Conservation (phyloP, 495 filamentous ascomycete genomes). For the Penicillium desertorum region DNA sequence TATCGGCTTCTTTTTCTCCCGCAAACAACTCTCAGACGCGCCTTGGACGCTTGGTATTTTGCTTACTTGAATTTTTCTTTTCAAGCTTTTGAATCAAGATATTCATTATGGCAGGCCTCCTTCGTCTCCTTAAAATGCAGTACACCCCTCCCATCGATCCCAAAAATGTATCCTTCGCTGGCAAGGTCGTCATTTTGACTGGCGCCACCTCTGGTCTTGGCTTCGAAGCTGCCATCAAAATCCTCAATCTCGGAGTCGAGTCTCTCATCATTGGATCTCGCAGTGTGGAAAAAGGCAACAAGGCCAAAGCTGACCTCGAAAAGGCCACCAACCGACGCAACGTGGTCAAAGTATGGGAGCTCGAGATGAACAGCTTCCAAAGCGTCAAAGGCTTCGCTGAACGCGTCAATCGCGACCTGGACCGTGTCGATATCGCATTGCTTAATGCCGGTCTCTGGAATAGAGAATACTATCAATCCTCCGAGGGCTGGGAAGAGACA, state of each 20-base stretch:
- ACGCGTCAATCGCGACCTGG: constrained; percentile 38
- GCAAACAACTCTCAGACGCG: neutral
- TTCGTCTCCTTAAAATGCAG: constrained; percentile 42
- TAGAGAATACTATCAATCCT: constrained; percentile 31
- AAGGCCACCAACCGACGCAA: constrained; percentile 39
- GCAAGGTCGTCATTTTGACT: constrained; percentile 56
- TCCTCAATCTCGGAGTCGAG: constrained; percentile 44
- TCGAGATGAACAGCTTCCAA: constrained; percentile 55
- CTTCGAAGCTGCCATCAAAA: constrained; percentile 47
- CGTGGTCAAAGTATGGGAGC: constrained; percentile 51
- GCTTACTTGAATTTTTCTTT: neutral
- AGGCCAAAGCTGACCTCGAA: constrained; percentile 48
- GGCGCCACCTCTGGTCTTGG: constrained; percentile 55
- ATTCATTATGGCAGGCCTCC: constrained; percentile 37
- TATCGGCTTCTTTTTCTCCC: constrained; percentile 6
- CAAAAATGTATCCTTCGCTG: constrained; percentile 38
- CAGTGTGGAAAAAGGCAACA: constrained; percentile 45
- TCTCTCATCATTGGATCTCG: constrained; percentile 46
- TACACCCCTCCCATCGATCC: constrained; percentile 41
- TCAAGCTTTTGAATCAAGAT: neutral
- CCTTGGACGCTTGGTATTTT: neutral
- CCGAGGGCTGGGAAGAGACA: constrained; percentile 54
- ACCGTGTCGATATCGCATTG: constrained; percentile 42
- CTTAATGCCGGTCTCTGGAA: constrained; percentile 50
- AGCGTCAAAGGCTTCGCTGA: constrained; percentile 49